Percentiles rank a stretch among this genome's conserved stretches.
phyloP scores from a whole-genome alignment of 352 stramenopile species.

The Phytophthora nicotianae region DNA sequence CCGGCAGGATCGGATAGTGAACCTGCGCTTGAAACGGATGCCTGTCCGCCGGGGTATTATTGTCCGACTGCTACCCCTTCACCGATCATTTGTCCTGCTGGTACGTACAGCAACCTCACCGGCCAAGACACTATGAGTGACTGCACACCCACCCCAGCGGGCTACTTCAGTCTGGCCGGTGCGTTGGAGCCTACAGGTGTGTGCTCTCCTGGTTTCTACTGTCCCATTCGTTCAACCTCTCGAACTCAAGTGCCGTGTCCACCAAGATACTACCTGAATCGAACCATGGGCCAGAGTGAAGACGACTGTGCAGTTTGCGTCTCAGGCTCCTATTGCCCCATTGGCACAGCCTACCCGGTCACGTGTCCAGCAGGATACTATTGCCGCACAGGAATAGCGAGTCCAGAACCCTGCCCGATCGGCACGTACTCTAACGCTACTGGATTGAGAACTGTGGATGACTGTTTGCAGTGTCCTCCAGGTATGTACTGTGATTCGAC shows the following conservation, averaged over 20 bases:
- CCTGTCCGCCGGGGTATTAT: constrained; percentile 83
- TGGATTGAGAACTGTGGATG: constrained; percentile 74
- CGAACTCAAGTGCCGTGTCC: constrained; percentile 80
- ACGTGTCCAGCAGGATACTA: constrained; percentile 85
- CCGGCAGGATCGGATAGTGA: constrained; percentile 66
- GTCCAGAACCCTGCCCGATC: constrained; percentile 87
- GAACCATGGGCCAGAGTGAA: constrained; percentile 58
- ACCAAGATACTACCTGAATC: constrained; percentile 76
- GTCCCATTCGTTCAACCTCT: constrained; percentile 68
- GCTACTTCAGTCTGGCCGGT: constrained; percentile 71
- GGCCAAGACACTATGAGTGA: constrained; percentile 76
- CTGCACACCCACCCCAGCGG: constrained; percentile 74
- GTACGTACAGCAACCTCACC: constrained; percentile 85
- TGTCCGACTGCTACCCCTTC: constrained; percentile 72
- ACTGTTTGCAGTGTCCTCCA: constrained; percentile 88
- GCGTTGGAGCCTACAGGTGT: constrained; percentile 58
- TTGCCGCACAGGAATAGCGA: constrained; percentile 80
- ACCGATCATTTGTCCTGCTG: constrained; percentile 79
- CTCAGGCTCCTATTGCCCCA: constrained; percentile 69
- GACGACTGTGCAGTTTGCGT: constrained; percentile 80
- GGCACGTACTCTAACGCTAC: constrained; percentile 89
- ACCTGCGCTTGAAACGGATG: constrained; percentile 68
- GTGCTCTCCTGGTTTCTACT: constrained; percentile 87
- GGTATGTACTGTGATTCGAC: constrained; percentile 93
- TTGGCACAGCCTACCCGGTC: constrained; percentile 64